These are phyloP conservation scores for Aspergillus indologenus DNA, from an alignment of 495 filamentous ascomycete genomes.

Conservation along the genomic window DNA sequence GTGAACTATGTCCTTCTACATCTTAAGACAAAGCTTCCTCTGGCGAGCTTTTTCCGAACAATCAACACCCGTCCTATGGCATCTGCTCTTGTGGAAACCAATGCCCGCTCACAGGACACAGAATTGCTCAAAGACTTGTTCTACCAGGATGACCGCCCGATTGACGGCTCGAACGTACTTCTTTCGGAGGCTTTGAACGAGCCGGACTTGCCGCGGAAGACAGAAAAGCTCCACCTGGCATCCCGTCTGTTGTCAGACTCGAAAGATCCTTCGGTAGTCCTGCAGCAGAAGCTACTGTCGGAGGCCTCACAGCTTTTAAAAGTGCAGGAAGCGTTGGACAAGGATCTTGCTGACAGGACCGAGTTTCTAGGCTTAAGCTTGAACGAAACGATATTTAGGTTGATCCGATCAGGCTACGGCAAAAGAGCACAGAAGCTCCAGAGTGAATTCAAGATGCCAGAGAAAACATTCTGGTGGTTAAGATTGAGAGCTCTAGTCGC, in stretches of 20 bases:
- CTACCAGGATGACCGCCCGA: constrained; percentile 92
- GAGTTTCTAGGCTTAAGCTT: constrained; percentile 81
- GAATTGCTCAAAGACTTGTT: constrained; percentile 92
- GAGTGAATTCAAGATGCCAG: constrained; percentile 87
- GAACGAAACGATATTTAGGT: constrained; percentile 85
- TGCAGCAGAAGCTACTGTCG: constrained; percentile 71
- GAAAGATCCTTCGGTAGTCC: constrained; percentile 63
- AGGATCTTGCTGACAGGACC: constrained; percentile 60
- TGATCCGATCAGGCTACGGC: constrained; percentile 69
- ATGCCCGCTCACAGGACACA: constrained; percentile 69
- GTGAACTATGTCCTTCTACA: constrained; percentile 86
- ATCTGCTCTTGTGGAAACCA: constrained; percentile 83
- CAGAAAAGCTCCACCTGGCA: constrained; percentile 83
- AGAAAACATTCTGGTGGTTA: constrained; percentile 88
- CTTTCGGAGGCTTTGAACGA: constrained; percentile 74
- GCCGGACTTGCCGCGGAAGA: constrained; percentile 56
- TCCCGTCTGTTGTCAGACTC: constrained; percentile 77
- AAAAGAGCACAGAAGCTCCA: constrained; percentile 82
- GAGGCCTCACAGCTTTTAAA: constrained; percentile 78
- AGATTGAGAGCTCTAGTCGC: constrained; percentile 84
- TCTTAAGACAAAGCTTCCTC: constrained; percentile 83
- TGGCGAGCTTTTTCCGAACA: constrained; percentile 88
- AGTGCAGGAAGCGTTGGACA: constrained; percentile 79
- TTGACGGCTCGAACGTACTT: constrained; percentile 86
- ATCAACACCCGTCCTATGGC: constrained; percentile 85